phyloP scores from a whole-genome alignment of 805 yeast species.

The Schwanniomyces sp. region DNA sequence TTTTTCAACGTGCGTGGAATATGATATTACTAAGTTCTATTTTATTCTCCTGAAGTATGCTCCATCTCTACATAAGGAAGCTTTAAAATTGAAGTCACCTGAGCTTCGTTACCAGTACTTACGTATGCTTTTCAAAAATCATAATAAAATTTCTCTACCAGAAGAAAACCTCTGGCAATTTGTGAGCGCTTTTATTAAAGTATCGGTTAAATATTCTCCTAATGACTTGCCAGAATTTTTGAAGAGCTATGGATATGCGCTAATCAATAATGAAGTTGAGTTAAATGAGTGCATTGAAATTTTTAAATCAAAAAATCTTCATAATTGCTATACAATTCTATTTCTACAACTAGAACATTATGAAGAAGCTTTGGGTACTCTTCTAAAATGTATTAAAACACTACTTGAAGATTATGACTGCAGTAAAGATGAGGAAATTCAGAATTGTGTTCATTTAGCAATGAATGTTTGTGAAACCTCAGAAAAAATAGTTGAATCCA shows the following conservation, averaged over 20 bases:
- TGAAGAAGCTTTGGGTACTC: conserved; percentile 28
- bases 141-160: background rate
- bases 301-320: conserved; percentile 20
- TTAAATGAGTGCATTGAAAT: conserved; percentile 8
- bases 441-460: conserved; percentile 33
- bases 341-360: conserved; percentile 18
- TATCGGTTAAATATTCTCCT: background rate
- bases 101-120: conserved; percentile 32
- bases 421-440: conserved; percentile 13
- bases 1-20: conserved; percentile 19
- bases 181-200: background rate
- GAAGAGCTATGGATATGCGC: conserved; percentile 4
- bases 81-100: conserved; percentile 26
- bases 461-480: conserved; percentile 27
- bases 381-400: conserved; percentile 21
- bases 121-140: conserved; percentile 20
- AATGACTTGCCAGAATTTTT: conserved; percentile 8
- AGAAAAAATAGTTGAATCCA: conserved; percentile 7
- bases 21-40: conserved; percentile 37
- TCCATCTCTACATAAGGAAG: conserved; percentile 39
- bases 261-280: conserved; percentile 6
- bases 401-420: conserved; percentile 9
- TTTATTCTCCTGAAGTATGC: conserved; percentile 31
- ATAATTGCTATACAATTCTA: conserved; percentile 32
- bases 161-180: conserved; percentile 3